Evolutionary conservation across 495 filamentous ascomycete species (phyloP).

Genomic region (Astrothelium macrocarpum): DNA sequence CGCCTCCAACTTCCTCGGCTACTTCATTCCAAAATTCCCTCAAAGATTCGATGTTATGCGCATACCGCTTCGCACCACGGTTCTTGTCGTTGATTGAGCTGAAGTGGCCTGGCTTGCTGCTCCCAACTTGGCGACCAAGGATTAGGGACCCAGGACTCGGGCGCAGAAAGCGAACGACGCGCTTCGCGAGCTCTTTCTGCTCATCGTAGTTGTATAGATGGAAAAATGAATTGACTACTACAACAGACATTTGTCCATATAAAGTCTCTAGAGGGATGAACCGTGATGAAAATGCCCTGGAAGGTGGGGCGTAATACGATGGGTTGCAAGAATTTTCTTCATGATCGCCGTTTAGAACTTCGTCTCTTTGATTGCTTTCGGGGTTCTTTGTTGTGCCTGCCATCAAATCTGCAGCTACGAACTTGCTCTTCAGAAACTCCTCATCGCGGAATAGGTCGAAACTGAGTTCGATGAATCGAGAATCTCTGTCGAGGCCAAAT

Average conservation of each 20-base stretch:
- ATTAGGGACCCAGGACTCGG: slow-evolving; percentile 37
- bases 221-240: slow-evolving; percentile 47
- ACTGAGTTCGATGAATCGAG: slow-evolving; percentile 36
- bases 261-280: slow-evolving; percentile 24
- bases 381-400: slow-evolving; percentile 18
- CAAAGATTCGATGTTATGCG: neutral
- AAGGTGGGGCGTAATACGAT: slow-evolving; percentile 6
- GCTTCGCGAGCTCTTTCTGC: slow-evolving; percentile 40
- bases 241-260: slow-evolving; percentile 42
- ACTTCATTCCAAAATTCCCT: neutral
- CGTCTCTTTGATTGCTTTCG: no score
- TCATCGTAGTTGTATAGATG: slow-evolving; percentile 49
- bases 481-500: slow-evolving; percentile 34
- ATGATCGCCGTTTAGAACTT: neutral
- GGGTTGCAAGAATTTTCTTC: neutral
- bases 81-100: neutral
- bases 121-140: slow-evolving; percentile 42
- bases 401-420: slow-evolving; percentile 46
- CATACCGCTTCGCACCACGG: neutral
- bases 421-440: slow-evolving; percentile 34
- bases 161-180: slow-evolving; percentile 38
- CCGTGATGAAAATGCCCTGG: slow-evolving; percentile 7
- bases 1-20: neutral
- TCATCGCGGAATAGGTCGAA: slow-evolving; percentile 42
- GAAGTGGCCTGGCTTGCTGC: slow-evolving; percentile 19